Base-by-base conservation (phyloP, 2,329 filamentous ascomycete species). In the Lomentospora prolificans region DNA sequence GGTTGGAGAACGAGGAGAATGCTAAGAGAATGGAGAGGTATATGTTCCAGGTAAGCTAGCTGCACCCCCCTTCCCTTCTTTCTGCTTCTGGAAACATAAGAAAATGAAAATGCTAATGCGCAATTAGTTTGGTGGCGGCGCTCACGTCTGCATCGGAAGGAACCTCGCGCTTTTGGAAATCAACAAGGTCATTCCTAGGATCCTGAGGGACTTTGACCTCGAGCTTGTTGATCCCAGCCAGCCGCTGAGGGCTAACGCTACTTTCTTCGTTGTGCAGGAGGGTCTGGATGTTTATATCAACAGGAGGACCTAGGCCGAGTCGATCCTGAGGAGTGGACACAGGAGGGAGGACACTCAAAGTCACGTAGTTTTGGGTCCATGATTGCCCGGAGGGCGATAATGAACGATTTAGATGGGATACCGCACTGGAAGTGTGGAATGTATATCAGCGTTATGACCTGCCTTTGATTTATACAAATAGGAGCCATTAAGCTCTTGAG, bases 181-280 rank as follows among this genome's bases (percentile, higher is more conserved):
- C 61, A 79, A 81, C 67, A 84, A 84, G 69, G 72, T 82, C 33
- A 66, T 80, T 33, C 78, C 78, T 3, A 73, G 77, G 33, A 67
- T 83, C 25, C 65, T 80, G 59, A 65, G 77, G n/a, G 74, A 80
- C 58, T 82, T 76, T 61, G 68, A 76, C 48, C 75, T 82, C 59
- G 69, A 77, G 63, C 68, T 82, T 25, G 71, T 75, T n/a, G 69
- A 77, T 57, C 77, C 77, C 0, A 69, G 71, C 8, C 69, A 74
- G 44, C 70, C 75, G 53, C 68, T 82, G 60, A 73, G 72, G 58
- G 76, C 77, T n/a, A 73, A 77, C 55, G 74, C 78, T 19, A 80
- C 77, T 3, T 82, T 82, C 65, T 82, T 84, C 61, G 79, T 82
- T 8, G 78, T 82, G 8, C 80, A 82, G 64, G 70, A 75, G 52